Evolutionary conservation across 2,329 filamentous ascomycete genomes (phyloP).

Genomic region (Colletotrichum tofieldiae): DNA sequence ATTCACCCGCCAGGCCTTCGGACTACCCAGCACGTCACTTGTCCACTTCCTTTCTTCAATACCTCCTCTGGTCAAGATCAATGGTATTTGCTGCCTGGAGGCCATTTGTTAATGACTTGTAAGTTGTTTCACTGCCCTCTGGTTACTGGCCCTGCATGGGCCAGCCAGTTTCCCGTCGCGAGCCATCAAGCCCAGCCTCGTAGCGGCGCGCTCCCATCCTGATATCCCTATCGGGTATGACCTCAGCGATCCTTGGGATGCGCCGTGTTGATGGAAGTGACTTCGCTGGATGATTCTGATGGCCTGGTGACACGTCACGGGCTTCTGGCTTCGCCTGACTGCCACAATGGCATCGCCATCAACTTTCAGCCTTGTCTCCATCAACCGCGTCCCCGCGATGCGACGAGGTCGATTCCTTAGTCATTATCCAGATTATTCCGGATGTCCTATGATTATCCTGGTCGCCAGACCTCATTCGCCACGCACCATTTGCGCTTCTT

Average conservation of each 20-base stretch:
- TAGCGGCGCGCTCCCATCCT: constrained; percentile 52
- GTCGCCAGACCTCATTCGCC: constrained; percentile 59
- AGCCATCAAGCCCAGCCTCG: constrained; percentile 55
- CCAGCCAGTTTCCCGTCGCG: constrained; percentile 53
- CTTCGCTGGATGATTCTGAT: constrained; percentile 53
- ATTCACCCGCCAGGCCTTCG: constrained; percentile 39
- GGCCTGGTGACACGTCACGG: constrained; percentile 46
- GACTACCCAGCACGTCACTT: constrained; percentile 42
- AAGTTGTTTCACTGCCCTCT: constrained; percentile 56
- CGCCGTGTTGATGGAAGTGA: constrained; percentile 55
- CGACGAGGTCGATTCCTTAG: constrained; percentile 59
- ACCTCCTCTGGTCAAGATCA: constrained; percentile 31
- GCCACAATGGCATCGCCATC: constrained; percentile 62
- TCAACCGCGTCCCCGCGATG: constrained; percentile 60
- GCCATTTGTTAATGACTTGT: constrained; percentile 67
- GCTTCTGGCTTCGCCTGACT: constrained; percentile 45
- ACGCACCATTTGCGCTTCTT: constrained; percentile 54
- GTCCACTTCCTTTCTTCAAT: constrained; percentile 28
- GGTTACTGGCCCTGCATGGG: constrained; percentile 50
- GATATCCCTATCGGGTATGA: constrained; percentile 51
- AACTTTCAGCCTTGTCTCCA: constrained; percentile 65
- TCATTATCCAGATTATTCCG: constrained; percentile 61
- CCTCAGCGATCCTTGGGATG: constrained; percentile 46
- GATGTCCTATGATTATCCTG: constrained; percentile 43
- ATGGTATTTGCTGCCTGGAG: constrained; percentile 54